Conservation (phyloP, 106 monocot genomes). For the Xerophyta viscosa region DNA sequence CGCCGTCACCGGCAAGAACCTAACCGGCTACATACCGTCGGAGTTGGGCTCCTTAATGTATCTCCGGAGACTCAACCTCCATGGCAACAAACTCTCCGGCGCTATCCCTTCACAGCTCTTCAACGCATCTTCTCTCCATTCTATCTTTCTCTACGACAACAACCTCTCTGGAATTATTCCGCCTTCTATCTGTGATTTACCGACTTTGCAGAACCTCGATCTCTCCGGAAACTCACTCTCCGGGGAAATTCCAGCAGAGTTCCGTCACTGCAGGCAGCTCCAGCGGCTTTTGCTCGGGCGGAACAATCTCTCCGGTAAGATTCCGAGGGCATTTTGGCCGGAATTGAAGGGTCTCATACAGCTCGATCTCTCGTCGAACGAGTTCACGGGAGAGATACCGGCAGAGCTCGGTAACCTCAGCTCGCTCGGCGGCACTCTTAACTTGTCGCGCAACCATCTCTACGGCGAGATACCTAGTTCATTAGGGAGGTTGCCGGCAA, state of each 20-base stretch:
- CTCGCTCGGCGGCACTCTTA: slow-evolving; percentile 46
- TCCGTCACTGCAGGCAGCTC: slow-evolving; percentile 46
- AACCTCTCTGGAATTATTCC: slow-evolving; percentile 61
- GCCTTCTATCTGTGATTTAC: slow-evolving; percentile 39
- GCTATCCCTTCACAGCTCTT: slow-evolving; percentile 49
- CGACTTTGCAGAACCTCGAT: slow-evolving; percentile 70
- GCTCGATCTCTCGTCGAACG: slow-evolving; percentile 68
- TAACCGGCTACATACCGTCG: slow-evolving; percentile 90
- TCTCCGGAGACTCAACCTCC: slow-evolving; percentile 81
- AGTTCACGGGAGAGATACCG: slow-evolving; percentile 47
- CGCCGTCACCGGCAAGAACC: slow-evolving; percentile 57
- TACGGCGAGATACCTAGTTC: slow-evolving; percentile 54
- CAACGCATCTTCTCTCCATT: slow-evolving; percentile 74
- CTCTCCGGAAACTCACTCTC: slow-evolving; percentile 52
- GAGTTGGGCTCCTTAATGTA: slow-evolving; percentile 63
- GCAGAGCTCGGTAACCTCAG: slow-evolving; percentile 51
- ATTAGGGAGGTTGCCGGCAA: slow-evolving; percentile 44
- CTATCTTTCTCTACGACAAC: slow-evolving; percentile 77
- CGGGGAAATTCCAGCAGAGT: slow-evolving; percentile 34
- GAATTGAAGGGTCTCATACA: slow-evolving; percentile 39
- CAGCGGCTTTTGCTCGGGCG: slow-evolving; percentile 43
- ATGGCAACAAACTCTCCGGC: slow-evolving; percentile 60
- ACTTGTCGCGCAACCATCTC: slow-evolving; percentile 70
- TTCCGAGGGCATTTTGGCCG: slow-evolving; percentile 55
- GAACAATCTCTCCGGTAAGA: slow-evolving; percentile 48